phyloP scores from a whole-genome alignment of 2,329 filamentous ascomycete genomes.

The Clonostachys byssicola region DNA sequence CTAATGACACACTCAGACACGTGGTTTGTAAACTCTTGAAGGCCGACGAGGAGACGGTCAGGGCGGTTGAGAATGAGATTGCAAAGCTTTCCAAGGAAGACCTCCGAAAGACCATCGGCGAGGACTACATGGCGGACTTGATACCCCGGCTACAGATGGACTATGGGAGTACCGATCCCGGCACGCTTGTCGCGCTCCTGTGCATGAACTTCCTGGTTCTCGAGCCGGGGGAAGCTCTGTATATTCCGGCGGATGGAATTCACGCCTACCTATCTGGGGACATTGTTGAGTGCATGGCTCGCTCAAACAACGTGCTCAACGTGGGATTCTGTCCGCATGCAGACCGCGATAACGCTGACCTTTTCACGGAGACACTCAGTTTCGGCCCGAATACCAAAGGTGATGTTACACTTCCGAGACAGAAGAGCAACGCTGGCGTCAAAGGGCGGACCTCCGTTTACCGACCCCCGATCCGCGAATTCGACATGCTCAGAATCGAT shows the following conservation, averaged over 20 bases:
- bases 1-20: constrained; percentile 42
- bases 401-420: constrained; percentile 49
- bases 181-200: constrained; percentile 63
- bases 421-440: constrained; percentile 43
- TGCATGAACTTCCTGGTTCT: constrained; percentile 73
- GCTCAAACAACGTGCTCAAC: constrained; percentile 71
- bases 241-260: constrained; percentile 69
- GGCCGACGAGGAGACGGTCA: constrained; percentile 34
- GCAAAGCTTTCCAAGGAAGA: constrained; percentile 29
- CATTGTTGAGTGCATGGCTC: constrained; percentile 77
- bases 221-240: constrained; percentile 61
- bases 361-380: constrained; percentile 59
- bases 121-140: constrained; percentile 36
- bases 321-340: constrained; percentile 68
- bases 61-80: constrained; percentile 10
- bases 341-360: constrained; percentile 58
- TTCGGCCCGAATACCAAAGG: constrained; percentile 57
- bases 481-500: constrained; percentile 60
- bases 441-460: constrained; percentile 61
- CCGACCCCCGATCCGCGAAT: constrained; percentile 66
- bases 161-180: constrained; percentile 60
- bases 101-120: constrained; percentile 40
- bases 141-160: constrained; percentile 61
- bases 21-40: constrained; percentile 48
- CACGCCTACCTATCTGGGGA: constrained; percentile 71